phyloP scores from a whole-genome alignment of 225 moss, liverwort and hornwort species.

The Rhytidiadelphus loreus region DNA sequence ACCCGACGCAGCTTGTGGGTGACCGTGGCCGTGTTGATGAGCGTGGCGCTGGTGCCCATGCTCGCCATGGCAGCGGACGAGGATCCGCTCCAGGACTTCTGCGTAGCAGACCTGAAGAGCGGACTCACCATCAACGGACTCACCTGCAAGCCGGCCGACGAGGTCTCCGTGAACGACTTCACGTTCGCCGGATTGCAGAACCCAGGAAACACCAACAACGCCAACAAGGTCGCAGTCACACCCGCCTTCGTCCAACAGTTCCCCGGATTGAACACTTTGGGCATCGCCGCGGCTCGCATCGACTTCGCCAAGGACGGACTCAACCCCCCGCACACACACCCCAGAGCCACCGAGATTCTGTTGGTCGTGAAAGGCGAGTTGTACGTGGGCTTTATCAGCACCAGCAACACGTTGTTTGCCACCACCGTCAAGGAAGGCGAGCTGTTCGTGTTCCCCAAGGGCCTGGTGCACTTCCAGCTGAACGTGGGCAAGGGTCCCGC shows the following conservation, averaged over 20 bases:
- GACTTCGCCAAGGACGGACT: background rate
- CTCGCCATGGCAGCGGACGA: background rate
- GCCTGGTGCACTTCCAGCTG: background rate
- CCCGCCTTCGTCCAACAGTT: background rate
- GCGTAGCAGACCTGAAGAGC: background rate
- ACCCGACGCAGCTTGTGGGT: background rate
- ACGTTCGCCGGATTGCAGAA: background rate
- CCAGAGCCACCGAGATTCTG: background rate
- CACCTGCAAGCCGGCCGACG: background rate
- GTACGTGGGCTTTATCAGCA: background rate
- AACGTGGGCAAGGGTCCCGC: background rate
- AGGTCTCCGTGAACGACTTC: background rate
- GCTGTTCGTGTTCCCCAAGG: background rate
- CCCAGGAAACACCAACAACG: background rate
- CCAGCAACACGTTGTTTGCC: background rate
- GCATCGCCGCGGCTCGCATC: background rate
- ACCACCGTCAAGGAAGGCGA: background rate
- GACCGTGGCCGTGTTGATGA: background rate
- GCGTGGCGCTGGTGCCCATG: background rate
- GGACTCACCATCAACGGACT: background rate
- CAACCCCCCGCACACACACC: background rate
- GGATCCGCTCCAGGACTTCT: background rate
- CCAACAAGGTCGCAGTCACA: background rate
- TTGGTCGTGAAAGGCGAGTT: background rate
- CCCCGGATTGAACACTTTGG: background rate